Base-by-base conservation (phyloP, 1,284 basidiomycete species). In the Austropuccinia psidii region DNA sequence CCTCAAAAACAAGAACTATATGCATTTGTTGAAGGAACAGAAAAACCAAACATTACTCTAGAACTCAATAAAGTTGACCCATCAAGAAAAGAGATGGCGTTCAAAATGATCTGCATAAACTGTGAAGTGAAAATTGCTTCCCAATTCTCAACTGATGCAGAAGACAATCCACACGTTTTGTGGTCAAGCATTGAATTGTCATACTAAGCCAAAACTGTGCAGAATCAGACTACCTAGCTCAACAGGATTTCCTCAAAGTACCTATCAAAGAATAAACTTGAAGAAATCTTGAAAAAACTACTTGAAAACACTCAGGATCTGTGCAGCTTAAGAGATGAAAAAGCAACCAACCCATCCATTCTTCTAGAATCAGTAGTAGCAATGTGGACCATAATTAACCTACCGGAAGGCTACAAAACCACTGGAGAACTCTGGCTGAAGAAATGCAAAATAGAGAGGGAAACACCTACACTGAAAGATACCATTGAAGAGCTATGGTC, bases 61-160 rank as follows among this genome's bases (percentile, higher is more conserved):
- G 15, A 31, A 7, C 37, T 43, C 4, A 24, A 62, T 29, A 8
- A 8, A n/a, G 15, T 31, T 9, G 37, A 62, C 35, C 58, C 58
- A 19, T 43, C 11, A 15, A 15, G 3, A 41, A n/a, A 17, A 11
- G 35, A n/a, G 6, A 24, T 43, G 13, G 21, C 58, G 2, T 31
- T 43, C n/a, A 41, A 37, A 27, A 57, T 57, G 13, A 8, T 57
- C 29, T 31, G 27, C 54, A 13, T 57, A 7, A 57, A 57, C 54
- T 60, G 58, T 62, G 58, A 62, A 43, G 37, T 45, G 7, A 62
- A 45, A 62, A 62, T 62, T 21, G 58, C 47, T 8, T 45, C 39
- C 4, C 58, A 62, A 45, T 62, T 62, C 37, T 24, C 37, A 2
- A n/a, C 27, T 8, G 37, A 62, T 24, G 58, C 58, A 8, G 21